Percentiles rank a stretch among this genome's conserved stretches.
Conservation (phyloP, 805 yeast species). For the Yarrowia deformans region DNA sequence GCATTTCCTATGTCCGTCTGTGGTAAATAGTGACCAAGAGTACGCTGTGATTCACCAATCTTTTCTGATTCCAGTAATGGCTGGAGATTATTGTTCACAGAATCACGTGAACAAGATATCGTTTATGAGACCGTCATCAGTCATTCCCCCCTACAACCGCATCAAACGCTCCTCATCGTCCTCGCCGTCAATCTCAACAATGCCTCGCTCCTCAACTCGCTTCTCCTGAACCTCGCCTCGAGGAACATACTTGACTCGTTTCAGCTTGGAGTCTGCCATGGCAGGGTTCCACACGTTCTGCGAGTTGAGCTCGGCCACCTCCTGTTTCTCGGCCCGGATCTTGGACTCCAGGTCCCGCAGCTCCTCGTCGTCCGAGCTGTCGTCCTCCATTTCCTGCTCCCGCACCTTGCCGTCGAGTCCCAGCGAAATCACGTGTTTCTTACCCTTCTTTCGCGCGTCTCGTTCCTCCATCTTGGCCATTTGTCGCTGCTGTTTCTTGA, state of each 20-base stretch:
- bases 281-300: conserved; percentile 36
- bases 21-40: too few species aligned
- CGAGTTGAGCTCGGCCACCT: not conserved
- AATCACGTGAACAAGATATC: too few species aligned
- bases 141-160: too few species aligned
- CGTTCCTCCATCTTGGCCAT: conserved; percentile 67
- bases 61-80: too few species aligned
- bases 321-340: conserved; percentile 23
- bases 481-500: conserved; percentile 84
- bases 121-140: too few species aligned
- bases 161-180: conserved; percentile 28
- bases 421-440: conserved; percentile 77
- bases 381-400: conserved; percentile 42
- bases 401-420: conserved; percentile 84
- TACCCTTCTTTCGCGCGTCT: conserved; percentile 70
- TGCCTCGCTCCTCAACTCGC: conserved; percentile 2
- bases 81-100: too few species aligned
- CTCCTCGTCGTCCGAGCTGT: conserved; percentile 43
- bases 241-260: conserved; percentile 16
- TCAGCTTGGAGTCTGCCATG: conserved; percentile 14
- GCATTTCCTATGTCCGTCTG: too few species aligned
- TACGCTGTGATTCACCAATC: too few species aligned
- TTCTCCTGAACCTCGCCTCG: conserved; percentile 6
- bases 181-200: conserved; percentile 22
- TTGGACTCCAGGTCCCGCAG: conserved; percentile 6